phyloP scores from a whole-genome alignment of 352 stramenopile species.

The Pythium brachiatum region DNA sequence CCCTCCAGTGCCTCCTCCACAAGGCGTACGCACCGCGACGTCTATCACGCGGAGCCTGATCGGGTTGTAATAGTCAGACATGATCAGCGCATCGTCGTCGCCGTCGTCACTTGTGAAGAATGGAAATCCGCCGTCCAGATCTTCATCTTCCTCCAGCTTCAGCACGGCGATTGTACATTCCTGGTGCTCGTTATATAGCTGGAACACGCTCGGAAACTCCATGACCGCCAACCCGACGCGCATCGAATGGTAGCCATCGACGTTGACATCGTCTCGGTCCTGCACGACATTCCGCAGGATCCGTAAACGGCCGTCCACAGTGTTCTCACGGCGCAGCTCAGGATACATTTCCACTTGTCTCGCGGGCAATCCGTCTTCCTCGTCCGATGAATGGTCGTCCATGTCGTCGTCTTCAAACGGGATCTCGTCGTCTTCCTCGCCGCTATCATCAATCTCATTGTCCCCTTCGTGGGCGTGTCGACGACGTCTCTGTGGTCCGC shows the following conservation, averaged over 20 bases:
- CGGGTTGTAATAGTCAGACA: conserved; percentile 63
- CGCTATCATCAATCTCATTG: background rate
- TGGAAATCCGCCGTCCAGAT: conserved; percentile 47
- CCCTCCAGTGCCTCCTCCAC: too few species aligned
- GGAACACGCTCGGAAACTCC: conserved; percentile 70
- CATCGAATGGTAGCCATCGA: conserved; percentile 64
- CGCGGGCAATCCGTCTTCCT: conserved; percentile 3
- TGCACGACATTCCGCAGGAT: conserved; percentile 61
- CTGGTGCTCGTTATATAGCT: conserved; percentile 67
- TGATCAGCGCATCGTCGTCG: conserved; percentile 63
- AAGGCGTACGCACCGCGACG: conserved; percentile 31
- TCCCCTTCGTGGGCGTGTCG: background rate
- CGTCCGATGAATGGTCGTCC: conserved; percentile 1
- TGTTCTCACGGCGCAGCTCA: conserved; percentile 51
- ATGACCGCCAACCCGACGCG: conserved; percentile 57
- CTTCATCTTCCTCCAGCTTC: conserved; percentile 81
- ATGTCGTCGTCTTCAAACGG: conserved; percentile 8
- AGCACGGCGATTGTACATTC: conserved; percentile 62
- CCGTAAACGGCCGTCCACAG: conserved; percentile 43
- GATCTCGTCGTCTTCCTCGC: conserved; percentile 13
- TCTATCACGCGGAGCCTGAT: conserved; percentile 54
- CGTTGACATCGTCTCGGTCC: conserved; percentile 63
- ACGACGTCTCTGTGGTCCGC: conserved; percentile 12
- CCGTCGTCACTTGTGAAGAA: conserved; percentile 72
- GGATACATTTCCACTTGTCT: conserved; percentile 31